A percentile compares a stretch with the other conserved stretches of the same genome.
Conservation (phyloP, 495 filamentous ascomycete genomes). For the Glutinoglossum americanum region DNA sequence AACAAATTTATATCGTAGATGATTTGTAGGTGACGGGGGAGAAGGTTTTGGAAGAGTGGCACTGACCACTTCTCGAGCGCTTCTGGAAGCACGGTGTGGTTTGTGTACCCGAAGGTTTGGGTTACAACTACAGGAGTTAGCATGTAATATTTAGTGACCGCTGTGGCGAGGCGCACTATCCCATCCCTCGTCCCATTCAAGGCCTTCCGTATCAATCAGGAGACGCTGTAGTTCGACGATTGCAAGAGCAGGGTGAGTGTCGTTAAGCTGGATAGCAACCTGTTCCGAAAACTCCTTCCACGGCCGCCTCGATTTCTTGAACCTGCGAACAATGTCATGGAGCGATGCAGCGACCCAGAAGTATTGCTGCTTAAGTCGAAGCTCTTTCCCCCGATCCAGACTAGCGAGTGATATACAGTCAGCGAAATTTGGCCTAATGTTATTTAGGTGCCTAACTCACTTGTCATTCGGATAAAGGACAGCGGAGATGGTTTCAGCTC, state of each 20-base stretch:
- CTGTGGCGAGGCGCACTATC: constrained; percentile 27
- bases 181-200: constrained; percentile 93
- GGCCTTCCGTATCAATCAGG: constrained; percentile 66
- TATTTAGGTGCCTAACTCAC: constrained; percentile 7
- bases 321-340: constrained; percentile 85
- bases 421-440: background rate
- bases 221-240: constrained; percentile 92
- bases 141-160: background rate
- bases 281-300: constrained; percentile 90
- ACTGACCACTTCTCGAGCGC: constrained; percentile 98
- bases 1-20: constrained; percentile 96
- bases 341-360: constrained; percentile 98
- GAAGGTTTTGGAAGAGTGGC: constrained; percentile 69
- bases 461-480: constrained; percentile 97
- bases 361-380: constrained; percentile 96
- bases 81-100: constrained; percentile 93
- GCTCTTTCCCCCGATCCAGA: constrained; percentile 86
- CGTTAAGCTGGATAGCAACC: constrained; percentile 92
- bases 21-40: constrained; percentile 88
- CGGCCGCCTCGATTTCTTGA: constrained; percentile 84
- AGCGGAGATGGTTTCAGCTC: constrained; percentile 91
- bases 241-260: constrained; percentile 90
- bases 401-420: constrained; percentile 3
- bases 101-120: constrained; percentile 81
- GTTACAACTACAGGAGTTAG: constrained; percentile 18